phyloP scores from a whole-genome alignment of 2,329 filamentous ascomycete genomes.

The Pseudopithomyces chartarum region DNA sequence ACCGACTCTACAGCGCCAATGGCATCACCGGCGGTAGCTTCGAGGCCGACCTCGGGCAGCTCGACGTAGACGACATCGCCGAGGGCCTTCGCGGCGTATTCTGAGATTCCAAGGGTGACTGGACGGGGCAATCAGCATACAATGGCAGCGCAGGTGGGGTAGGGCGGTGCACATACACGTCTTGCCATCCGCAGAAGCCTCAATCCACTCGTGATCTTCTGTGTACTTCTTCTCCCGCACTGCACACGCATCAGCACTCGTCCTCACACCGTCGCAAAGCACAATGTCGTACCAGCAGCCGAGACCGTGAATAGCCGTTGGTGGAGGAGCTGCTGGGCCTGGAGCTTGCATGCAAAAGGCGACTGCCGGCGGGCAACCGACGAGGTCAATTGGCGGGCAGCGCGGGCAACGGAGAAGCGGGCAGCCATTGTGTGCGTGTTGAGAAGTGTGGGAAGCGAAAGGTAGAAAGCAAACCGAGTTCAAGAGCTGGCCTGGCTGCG shows the following conservation, averaged over 20 bases:
- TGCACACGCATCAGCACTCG: constrained; percentile 40
- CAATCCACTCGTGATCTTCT: constrained; percentile 98
- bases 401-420: constrained; percentile 38
- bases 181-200: constrained; percentile 80
- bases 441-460: constrained; percentile 6
- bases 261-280: constrained; percentile 1
- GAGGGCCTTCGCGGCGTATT: constrained; percentile 88
- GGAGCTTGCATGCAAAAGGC: constrained; percentile 28
- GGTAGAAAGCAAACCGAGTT: constrained; percentile 5
- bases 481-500: not conserved
- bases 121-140: constrained; percentile 11
- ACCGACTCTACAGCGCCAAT: constrained; percentile 97
- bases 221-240: constrained; percentile 83
- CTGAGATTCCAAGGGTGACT: constrained; percentile 81
- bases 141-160: constrained; percentile 5
- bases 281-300: constrained; percentile 33
- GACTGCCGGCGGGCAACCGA: constrained; percentile 28
- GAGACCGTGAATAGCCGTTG: constrained; percentile 47
- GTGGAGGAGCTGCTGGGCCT: constrained; percentile 14
- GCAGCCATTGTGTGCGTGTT: constrained; percentile 39
- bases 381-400: constrained; percentile 41
- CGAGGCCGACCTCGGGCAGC: constrained; percentile 74
- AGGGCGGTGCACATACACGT: constrained; percentile 59
- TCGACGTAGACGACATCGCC: constrained; percentile 98
- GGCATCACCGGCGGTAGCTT: constrained; percentile 76